A percentile compares a stretch with the other conserved stretches of the same genome.
Evolutionary conservation across 164 flowering plant species (phyloP).

Genomic region (Magnolia changhungtana): DNA sequence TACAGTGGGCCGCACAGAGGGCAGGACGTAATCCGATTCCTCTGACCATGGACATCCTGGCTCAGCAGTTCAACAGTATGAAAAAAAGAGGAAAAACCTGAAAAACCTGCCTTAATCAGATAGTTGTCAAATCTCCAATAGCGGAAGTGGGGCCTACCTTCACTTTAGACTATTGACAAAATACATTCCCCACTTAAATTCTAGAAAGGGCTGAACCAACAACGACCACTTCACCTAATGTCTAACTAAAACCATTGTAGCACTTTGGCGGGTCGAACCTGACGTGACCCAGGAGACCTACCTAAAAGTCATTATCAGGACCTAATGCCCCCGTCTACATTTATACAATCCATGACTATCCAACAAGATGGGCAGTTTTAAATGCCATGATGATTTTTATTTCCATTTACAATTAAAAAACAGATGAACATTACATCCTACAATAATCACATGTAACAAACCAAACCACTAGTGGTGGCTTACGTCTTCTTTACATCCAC

Average conservation of each 20-base stretch:
- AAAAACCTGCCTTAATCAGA: too few relatives aligned
- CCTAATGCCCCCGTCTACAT: background rate
- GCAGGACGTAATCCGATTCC: too few relatives aligned
- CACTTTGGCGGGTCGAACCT: background rate
- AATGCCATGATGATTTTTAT: background rate
- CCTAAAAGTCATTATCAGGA: background rate
- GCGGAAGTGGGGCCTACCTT: too few relatives aligned
- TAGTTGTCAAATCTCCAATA: too few relatives aligned
- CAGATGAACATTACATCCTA: background rate
- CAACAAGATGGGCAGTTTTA: background rate
- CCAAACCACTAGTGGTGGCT: background rate
- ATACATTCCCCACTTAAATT: too few relatives aligned
- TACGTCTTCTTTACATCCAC: background rate
- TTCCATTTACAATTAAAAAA: background rate
- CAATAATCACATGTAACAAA: background rate
- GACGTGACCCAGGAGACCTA: background rate
- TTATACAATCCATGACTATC: background rate
- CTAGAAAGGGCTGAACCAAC: too few relatives aligned
- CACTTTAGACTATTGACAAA: too few relatives aligned
- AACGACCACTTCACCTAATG: background rate
- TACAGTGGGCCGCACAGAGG: too few relatives aligned
- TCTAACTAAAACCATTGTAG: background rate
- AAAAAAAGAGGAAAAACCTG: too few relatives aligned
- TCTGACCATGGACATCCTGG: too few relatives aligned
- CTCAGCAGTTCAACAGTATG: too few relatives aligned